These are phyloP conservation scores for Xylaria digitata DNA, from an alignment of 2,329 filamentous ascomycete genomes.

Conservation along the genomic window DNA sequence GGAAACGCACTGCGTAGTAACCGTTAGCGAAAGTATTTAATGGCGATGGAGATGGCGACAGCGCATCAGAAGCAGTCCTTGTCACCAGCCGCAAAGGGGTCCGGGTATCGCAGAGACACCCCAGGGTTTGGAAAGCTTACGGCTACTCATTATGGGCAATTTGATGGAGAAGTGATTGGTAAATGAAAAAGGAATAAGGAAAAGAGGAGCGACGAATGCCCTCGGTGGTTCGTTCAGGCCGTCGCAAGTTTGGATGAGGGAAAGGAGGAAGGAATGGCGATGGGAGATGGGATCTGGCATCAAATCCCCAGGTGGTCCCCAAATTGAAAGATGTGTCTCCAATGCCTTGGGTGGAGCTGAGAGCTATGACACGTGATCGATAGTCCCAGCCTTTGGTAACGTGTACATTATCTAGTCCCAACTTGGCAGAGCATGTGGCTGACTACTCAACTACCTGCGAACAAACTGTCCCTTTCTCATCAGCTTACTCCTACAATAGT, in stretches of 20 bases:
- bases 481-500: too few relatives aligned
- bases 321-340: constrained; percentile 51
- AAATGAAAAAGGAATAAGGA: constrained; percentile 41
- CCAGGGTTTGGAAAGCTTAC: constrained; percentile 47
- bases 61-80: constrained; percentile 37
- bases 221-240: constrained; percentile 47
- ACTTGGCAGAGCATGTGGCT: too few relatives aligned
- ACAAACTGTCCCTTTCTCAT: too few relatives aligned
- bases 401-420: too few relatives aligned
- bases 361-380: constrained; percentile 37
- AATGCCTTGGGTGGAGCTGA: constrained; percentile 46
- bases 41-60: constrained; percentile 32
- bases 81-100: constrained; percentile 18
- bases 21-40: constrained; percentile 43
- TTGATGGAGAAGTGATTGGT: constrained; percentile 41
- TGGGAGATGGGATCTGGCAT: constrained; percentile 48
- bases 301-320: constrained; percentile 43
- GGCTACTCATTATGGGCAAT: constrained; percentile 52
- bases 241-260: constrained; percentile 47
- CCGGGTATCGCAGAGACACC: constrained; percentile 10
- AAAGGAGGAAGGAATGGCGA: constrained; percentile 44
- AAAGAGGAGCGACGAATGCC: constrained; percentile 46
- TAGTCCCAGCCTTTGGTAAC: not conserved
- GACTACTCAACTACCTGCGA: too few relatives aligned
- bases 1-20: constrained; percentile 83